Conservation (phyloP, 257 asterid species). For the Solanum piurae region DNA sequence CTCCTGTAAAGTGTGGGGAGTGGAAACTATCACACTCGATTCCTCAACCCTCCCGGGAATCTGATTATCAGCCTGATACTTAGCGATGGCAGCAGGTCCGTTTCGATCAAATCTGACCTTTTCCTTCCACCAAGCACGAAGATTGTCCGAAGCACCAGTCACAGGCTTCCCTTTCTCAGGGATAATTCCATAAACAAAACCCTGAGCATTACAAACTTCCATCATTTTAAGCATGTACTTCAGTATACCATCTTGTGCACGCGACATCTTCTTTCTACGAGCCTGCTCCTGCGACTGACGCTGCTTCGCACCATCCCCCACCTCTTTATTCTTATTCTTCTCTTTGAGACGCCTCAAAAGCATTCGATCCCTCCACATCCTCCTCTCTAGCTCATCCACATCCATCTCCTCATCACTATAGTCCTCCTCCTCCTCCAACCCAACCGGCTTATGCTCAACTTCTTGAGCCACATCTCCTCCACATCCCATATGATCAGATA, state of each 20-base stretch:
- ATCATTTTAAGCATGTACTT: conserved; percentile 57
- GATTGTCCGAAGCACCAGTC: conserved; percentile 55
- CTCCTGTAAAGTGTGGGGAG: conserved; percentile 38
- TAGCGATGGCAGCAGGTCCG: conserved; percentile 48
- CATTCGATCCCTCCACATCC: conserved; percentile 48
- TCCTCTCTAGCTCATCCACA: conserved; percentile 39
- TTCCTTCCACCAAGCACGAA: conserved; percentile 64
- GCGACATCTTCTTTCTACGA: conserved; percentile 59
- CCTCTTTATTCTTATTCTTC: conserved; percentile 30
- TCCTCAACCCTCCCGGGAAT: conserved; percentile 24
- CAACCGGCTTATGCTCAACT: conserved; percentile 12
- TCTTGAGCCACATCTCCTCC: conserved; percentile 18
- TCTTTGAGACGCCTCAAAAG: conserved; percentile 39
- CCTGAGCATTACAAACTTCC: conserved; percentile 65
- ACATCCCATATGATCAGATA: conserved; percentile 18
- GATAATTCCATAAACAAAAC: conserved; percentile 57
- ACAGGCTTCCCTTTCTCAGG: conserved; percentile 64
- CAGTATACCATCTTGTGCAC: conserved; percentile 54
- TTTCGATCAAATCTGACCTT: conserved; percentile 50
- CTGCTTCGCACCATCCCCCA: conserved; percentile 19
- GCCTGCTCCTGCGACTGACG: conserved; percentile 51
- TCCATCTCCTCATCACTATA: conserved; percentile 49
- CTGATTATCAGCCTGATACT: conserved; percentile 30
- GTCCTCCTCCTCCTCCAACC: conserved; percentile 32
- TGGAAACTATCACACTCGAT: conserved; percentile 11